Conservation (phyloP, 345 rosid genomes). For the Eucalyptus microcorys region DNA sequence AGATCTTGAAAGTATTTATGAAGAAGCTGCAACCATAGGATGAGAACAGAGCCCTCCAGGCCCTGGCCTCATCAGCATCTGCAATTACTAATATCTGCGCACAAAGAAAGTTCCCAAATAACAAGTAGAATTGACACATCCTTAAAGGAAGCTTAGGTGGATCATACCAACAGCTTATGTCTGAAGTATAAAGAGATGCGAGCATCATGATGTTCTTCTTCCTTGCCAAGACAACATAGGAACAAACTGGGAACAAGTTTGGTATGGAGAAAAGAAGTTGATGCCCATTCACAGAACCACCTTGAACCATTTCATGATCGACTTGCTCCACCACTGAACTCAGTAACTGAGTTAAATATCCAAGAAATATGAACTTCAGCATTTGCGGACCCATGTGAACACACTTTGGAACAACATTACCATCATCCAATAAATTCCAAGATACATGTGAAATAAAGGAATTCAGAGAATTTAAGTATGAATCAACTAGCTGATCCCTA, state of each 20-base stretch:
- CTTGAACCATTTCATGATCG: conserved; percentile 7
- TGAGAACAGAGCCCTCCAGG: conserved; percentile 15
- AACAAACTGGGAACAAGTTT: conserved; percentile 51
- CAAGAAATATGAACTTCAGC: conserved; percentile 30
- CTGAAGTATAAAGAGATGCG: conserved; percentile 46
- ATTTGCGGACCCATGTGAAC: conserved; percentile 1
- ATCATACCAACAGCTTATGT: conserved; percentile 69
- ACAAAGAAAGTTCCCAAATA: not conserved
- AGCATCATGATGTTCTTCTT: conserved; percentile 9
- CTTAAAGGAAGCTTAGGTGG: not conserved
- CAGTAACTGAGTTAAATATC: conserved; percentile 58
- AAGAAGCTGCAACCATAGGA: conserved; percentile 71
- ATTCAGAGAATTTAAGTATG: conserved; percentile 23
- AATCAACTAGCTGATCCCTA: conserved; percentile 27
- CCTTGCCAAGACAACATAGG: conserved; percentile 42
- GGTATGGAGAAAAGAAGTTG: conserved; percentile 14
- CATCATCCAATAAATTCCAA: conserved; percentile 36
- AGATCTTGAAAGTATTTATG: conserved; percentile 43
- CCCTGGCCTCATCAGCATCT: conserved; percentile 64
- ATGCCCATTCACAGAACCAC: conserved; percentile 14
- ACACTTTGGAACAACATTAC: conserved; percentile 6
- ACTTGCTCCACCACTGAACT: conserved; percentile 54
- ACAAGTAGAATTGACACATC: not conserved
- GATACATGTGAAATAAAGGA: conserved; percentile 33
- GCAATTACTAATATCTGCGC: conserved; percentile 4